Percentiles rank a stretch among this genome's conserved stretches.
Evolutionary conservation across 2,329 filamentous ascomycete genomes (phyloP).

Genomic region (Trichoderma afroharzianum): DNA sequence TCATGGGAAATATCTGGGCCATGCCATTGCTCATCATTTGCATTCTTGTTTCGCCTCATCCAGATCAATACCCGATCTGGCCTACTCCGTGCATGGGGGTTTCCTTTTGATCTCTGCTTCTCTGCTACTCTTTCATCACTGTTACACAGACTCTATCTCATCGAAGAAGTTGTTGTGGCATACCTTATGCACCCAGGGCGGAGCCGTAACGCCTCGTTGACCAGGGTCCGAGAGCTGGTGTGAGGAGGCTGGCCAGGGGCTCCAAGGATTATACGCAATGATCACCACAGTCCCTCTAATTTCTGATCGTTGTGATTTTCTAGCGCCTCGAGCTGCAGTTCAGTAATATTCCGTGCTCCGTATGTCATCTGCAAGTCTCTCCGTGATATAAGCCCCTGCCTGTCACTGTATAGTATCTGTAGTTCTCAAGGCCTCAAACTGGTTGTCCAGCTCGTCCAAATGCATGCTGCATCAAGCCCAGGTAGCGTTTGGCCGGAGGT

Average conservation of each 20-base stretch:
- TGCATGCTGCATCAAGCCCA: background rate
- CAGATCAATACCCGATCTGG: background rate
- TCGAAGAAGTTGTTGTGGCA: background rate
- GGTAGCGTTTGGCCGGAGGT: constrained; percentile 1
- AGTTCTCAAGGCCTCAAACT: background rate
- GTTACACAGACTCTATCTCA: background rate
- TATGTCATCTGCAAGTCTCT: background rate
- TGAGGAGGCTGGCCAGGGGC: constrained; percentile 13
- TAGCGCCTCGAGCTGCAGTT: background rate
- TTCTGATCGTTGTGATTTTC: background rate
- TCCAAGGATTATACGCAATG: constrained; percentile 8
- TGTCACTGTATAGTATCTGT: too few species aligned
- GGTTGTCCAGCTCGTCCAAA: background rate
- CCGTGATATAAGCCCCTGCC: background rate
- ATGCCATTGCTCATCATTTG: background rate
- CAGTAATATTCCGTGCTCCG: background rate
- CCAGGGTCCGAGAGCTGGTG: constrained; percentile 2
- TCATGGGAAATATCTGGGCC: background rate
- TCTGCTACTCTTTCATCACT: constrained; percentile 1
- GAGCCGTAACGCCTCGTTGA: constrained; percentile 10
- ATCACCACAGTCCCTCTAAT: constrained; percentile 12
- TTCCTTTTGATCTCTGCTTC: background rate
- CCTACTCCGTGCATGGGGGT: background rate
- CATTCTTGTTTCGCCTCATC: background rate
- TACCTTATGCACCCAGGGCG: background rate